These are phyloP conservation scores for Daldinia childiae DNA, from an alignment of 495 filamentous ascomycete genomes.

Conservation along the genomic window DNA sequence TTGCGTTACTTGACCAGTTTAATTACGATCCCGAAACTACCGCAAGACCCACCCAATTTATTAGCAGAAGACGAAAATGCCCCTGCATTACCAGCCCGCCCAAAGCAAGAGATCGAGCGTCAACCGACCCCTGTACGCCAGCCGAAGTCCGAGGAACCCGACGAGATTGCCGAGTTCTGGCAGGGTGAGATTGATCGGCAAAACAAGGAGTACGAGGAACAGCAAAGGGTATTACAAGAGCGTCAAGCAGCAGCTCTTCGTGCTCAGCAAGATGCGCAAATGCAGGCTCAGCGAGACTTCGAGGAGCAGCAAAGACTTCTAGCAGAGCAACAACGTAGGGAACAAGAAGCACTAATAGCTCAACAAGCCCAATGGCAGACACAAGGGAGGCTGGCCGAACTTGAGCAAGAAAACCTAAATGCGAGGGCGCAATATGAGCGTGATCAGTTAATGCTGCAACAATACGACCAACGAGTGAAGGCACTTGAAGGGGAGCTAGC, in stretches of 20 bases:
- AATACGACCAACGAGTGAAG: conserved; percentile 94
- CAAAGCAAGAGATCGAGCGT: conserved; percentile 73
- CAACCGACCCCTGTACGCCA: conserved; percentile 73
- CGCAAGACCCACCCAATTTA: conserved; percentile 90
- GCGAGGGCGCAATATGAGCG: conserved; percentile 94
- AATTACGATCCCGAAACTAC: conserved; percentile 94
- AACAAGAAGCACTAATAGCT: conserved; percentile 86
- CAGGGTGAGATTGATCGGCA: conserved; percentile 88
- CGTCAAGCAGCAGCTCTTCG: conserved; percentile 74
- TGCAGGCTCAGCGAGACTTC: conserved; percentile 89
- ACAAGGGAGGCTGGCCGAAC: conserved; percentile 89
- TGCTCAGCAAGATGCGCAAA: conserved; percentile 77
- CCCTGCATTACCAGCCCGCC: conserved; percentile 84
- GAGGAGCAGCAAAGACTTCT: conserved; percentile 92
- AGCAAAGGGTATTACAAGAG: conserved; percentile 86
- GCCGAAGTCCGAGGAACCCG: conserved; percentile 77
- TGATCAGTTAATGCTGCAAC: conserved; percentile 95
- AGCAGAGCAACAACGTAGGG: conserved; percentile 86
- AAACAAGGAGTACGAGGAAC: conserved; percentile 92
- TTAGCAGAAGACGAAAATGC: conserved; percentile 83
- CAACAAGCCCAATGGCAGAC: conserved; percentile 93
- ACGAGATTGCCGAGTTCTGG: conserved; percentile 98
- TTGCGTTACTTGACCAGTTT: conserved; percentile 94
- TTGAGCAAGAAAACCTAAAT: conserved; percentile 94
- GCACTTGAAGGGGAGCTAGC: conserved; percentile 86